These are phyloP conservation scores for Carnegiea gigantea DNA, from an alignment of 179 eudicot species.

Conservation along the genomic window DNA sequence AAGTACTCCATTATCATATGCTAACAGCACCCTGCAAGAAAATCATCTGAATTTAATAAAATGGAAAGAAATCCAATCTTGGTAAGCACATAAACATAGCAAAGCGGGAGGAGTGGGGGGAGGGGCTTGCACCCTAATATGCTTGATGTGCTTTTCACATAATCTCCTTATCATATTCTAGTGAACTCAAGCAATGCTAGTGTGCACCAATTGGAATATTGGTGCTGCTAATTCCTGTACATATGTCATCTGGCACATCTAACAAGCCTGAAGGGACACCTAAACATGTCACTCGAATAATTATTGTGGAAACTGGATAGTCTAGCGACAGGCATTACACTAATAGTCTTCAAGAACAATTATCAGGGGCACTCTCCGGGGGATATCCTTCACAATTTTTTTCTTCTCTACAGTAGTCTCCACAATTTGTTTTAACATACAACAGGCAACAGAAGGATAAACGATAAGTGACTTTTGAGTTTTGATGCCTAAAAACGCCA, in stretches of 20 bases:
- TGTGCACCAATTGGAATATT: background rate
- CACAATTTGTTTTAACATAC: background rate
- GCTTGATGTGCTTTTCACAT: background rate
- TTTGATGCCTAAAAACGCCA: background rate
- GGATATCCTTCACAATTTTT: background rate
- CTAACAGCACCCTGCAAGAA: slow-evolving; percentile 72
- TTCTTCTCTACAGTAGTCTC: background rate
- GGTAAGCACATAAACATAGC: background rate
- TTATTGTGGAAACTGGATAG: background rate
- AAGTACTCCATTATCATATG: slow-evolving; percentile 80
- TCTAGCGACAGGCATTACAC: background rate
- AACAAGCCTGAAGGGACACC: background rate
- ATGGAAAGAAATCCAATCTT: background rate
- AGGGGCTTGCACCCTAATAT: background rate
- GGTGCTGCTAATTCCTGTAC: no score
- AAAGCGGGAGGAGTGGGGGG: background rate
- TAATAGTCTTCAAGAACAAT: background rate
- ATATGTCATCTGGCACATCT: background rate
- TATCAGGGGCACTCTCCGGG: background rate
- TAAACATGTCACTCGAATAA: background rate
- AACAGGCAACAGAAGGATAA: background rate
- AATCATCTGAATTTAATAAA: slow-evolving; percentile 8
- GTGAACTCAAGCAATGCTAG: background rate
- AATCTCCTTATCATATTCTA: background rate
- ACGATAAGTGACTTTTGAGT: background rate